Conservation (phyloP, 495 filamentous ascomycete species). For the Bryoglossum gracile region DNA sequence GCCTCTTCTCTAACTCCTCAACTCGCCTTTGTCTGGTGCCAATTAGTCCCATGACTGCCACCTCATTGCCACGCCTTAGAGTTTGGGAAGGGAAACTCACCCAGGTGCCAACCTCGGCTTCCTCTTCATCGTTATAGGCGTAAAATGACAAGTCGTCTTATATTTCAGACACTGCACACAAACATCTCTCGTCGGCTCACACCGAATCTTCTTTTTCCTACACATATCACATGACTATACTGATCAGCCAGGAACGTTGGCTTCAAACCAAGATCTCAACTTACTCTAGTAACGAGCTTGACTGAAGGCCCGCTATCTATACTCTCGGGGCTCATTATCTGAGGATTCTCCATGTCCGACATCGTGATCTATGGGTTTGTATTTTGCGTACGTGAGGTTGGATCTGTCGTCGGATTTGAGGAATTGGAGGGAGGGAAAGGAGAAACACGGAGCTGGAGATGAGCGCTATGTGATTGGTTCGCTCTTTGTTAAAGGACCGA, state of each 20-base stretch:
- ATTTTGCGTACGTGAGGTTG: not conserved
- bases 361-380: not conserved
- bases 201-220: constrained; percentile 99
- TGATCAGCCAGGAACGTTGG: not conserved
- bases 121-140: constrained; percentile 93
- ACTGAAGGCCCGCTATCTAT: not conserved
- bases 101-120: constrained; percentile 74
- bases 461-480: not conserved
- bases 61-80: not conserved
- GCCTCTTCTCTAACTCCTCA: constrained; percentile 87
- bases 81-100: constrained; percentile 40
- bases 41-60: constrained; percentile 32
- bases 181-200: constrained; percentile 85
- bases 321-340: not conserved
- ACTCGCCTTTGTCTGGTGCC: constrained; percentile 71
- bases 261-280: not conserved
- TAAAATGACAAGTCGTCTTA: constrained; percentile 94
- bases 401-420: not conserved
- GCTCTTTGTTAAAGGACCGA: not conserved
- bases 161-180: constrained; percentile 98
- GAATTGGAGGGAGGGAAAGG: not conserved
- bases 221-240: constrained; percentile 94
- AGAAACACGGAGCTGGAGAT: not conserved
- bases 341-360: not conserved
- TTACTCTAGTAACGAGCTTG: not conserved